Evolutionary conservation across 305 asterid genomes (phyloP).

Genomic region (Solanum chacoense): DNA sequence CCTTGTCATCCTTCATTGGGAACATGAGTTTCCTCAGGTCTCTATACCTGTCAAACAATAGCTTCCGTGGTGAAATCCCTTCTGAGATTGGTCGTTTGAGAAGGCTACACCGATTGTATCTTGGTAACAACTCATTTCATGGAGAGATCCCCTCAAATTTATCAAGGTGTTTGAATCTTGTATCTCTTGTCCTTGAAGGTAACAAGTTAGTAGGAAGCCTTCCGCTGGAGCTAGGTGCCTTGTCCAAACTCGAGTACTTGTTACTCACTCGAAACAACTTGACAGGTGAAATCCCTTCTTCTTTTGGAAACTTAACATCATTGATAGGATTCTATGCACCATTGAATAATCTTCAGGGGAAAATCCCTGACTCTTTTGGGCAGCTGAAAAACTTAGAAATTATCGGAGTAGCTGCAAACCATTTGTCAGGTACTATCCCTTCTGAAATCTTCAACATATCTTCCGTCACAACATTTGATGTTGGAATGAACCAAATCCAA

Average conservation of each 20-base stretch:
- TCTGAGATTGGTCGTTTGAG: slow-evolving; percentile 5
- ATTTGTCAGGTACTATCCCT: slow-evolving; percentile 12
- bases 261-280: slow-evolving; percentile 4
- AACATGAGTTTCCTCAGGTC: slow-evolving; percentile 16
- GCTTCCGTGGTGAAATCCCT: slow-evolving; percentile 8
- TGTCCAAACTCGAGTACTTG: slow-evolving; percentile 7
- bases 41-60: slow-evolving; percentile 7
- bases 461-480: slow-evolving; percentile 1
- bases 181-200: background rate
- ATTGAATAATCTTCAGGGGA: slow-evolving; percentile 10
- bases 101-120: slow-evolving; percentile 1
- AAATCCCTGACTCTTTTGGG: slow-evolving; percentile 11
- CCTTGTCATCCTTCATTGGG: slow-evolving; percentile 7
- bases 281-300: slow-evolving; percentile 15
- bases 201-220: slow-evolving; percentile 10
- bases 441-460: slow-evolving; percentile 14
- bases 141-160: slow-evolving; percentile 12
- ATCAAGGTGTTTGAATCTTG: slow-evolving; percentile 13
- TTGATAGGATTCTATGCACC: background rate
- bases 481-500: slow-evolving; percentile 8
- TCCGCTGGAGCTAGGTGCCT: slow-evolving; percentile 7
- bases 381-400: background rate
- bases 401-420: slow-evolving; percentile 3
- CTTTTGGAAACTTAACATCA: slow-evolving; percentile 16
- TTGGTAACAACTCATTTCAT: slow-evolving; percentile 4